phyloP scores from a whole-genome alignment of 169 alveolate species.

The Blepharisma undulans region DNA sequence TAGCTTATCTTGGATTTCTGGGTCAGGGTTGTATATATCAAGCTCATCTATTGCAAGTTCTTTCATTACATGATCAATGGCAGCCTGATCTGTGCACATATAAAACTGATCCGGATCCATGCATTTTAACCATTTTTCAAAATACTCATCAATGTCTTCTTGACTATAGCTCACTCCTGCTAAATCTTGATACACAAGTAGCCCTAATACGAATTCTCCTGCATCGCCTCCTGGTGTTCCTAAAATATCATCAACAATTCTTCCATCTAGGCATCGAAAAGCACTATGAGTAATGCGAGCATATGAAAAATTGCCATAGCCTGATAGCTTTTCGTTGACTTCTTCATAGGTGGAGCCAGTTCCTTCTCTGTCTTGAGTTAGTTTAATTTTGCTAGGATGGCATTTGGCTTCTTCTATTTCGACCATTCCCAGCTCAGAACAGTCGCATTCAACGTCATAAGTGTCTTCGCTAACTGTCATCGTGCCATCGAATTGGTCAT shows the following conservation, averaged over 20 bases:
- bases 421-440: constrained; percentile 40
- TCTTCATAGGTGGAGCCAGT: constrained; percentile 49
- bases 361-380: constrained; percentile 51
- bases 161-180: constrained; percentile 15
- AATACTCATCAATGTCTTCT: constrained; percentile 42
- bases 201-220: constrained; percentile 60
- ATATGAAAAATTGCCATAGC: constrained; percentile 37
- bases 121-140: constrained; percentile 39
- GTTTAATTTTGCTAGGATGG: constrained; percentile 54
- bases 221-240: constrained; percentile 71
- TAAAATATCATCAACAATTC: constrained; percentile 41
- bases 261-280: constrained; percentile 60
- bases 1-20: constrained; percentile 44
- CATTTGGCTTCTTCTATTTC: constrained; percentile 58
- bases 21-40: constrained; percentile 46
- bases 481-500: constrained; percentile 11
- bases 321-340: constrained; percentile 38
- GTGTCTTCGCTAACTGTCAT: neutral
- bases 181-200: constrained; percentile 52
- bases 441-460: constrained; percentile 52
- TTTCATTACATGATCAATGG: constrained; percentile 51
- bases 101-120: constrained; percentile 54
- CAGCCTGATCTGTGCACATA: constrained; percentile 62
- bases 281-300: constrained; percentile 42
- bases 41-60: constrained; percentile 48